Percentiles rank a stretch among this genome's conserved stretches.
phyloP scores from a whole-genome alignment of 768 basidiomycete species.

The Fibroporia radiculosa region DNA sequence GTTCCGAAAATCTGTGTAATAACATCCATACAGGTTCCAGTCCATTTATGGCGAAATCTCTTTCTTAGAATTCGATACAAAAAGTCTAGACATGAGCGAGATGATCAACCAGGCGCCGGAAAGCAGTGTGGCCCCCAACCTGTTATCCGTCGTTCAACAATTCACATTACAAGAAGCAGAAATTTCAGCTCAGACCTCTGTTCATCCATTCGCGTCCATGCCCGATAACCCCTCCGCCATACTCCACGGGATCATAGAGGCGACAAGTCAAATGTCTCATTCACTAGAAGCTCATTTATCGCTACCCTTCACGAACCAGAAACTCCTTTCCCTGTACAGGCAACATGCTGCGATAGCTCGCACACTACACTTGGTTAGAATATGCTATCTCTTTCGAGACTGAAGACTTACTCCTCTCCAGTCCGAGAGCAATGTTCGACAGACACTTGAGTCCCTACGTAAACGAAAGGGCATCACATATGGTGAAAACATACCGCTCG shows the following conservation, averaged over 20 bases:
- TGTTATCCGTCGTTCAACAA: conserved; percentile 8
- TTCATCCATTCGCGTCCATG: conserved; percentile 21
- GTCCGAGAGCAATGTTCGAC: conserved; percentile 48
- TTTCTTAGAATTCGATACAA: no score
- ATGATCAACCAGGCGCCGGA: no score
- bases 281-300: conserved; percentile 46
- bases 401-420: conserved; percentile 19
- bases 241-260: conserved; percentile 44
- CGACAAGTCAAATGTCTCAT: conserved; percentile 44
- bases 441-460: conserved; percentile 40
- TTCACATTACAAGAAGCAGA: conserved; percentile 13
- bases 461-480: conserved; percentile 41
- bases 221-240: conserved; percentile 21
- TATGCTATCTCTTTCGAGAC: conserved; percentile 8
- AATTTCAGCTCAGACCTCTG: conserved; percentile 12
- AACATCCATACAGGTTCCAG: no score
- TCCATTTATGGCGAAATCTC: no score
- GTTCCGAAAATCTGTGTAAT: no score
- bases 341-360: conserved; percentile 51
- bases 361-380: conserved; percentile 44
- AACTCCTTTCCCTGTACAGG: conserved; percentile 59
- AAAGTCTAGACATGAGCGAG: no score
- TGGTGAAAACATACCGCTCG: conserved; percentile 57
- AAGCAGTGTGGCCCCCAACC: no score
- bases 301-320: conserved; percentile 49